Evolutionary conservation across 2,329 filamentous ascomycete species (phyloP), one percentile per base, ranked within the genome.

Genomic region (Westerdykella sp.): DNA sequence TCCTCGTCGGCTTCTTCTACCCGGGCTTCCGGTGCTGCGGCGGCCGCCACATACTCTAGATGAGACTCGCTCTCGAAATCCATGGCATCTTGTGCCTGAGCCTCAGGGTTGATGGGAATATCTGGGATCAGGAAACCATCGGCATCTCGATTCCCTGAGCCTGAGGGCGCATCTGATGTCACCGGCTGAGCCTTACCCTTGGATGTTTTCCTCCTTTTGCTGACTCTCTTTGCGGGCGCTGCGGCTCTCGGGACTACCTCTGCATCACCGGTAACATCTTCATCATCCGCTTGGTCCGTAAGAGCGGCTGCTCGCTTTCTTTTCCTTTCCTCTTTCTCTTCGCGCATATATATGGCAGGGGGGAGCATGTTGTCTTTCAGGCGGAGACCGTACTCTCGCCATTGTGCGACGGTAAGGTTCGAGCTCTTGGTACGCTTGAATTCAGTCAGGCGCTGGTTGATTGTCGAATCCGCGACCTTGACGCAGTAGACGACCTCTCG

Each of bases 401-500:
- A 95, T 56, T 96, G 84, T 48, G 90, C 84, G 15, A 98, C 86
- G 0, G 88, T 93, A 67, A 97, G 77, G 40, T 81, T 80, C 51
- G 88, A 88, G 47, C 85, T 89, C 49, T 87, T 85, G 0, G 91
- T 95, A 25, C 83, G 78, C 50, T 87, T 88, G 69, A 97, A 98
- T 62, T 98, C 93, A 52, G 90, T 83, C 9, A 98, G 73, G 48
- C 93, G 88, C 63, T 91, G 87, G 59, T 89, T 85, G 47, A 98
- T 88, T 6, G 93, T 98, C 48, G 88, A 79, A 52, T 94, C 94
- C 34, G 90, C 94, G 40, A 97, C 90, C 63, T 96, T 97, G 63
- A 96, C 91, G 31, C 96, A 87, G 63, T 95, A 97, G n/a, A 97
- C 91, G 7, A 98, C 86, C 68, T 98, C 93, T 23, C 89, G 81